phyloP scores from a whole-genome alignment of 768 basidiomycete species.

The Pleurotus cornucopiae region DNA sequence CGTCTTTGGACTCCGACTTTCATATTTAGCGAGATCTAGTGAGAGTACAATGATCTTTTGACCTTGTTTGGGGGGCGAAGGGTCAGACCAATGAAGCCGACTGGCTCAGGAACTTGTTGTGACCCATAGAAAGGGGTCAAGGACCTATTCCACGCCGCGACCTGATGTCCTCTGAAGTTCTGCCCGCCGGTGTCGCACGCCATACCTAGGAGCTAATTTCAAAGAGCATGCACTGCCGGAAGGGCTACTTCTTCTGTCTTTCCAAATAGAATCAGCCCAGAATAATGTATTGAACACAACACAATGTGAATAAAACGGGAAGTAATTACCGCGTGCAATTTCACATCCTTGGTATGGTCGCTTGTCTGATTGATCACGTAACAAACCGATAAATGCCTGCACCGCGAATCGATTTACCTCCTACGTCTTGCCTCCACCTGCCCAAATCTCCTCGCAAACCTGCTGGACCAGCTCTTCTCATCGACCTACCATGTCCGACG shows the following conservation, averaged over 20 bases:
- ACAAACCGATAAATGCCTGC: conserved; percentile 6
- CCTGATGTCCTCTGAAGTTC: background rate
- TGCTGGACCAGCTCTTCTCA: background rate
- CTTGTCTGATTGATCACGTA: conserved; percentile 3
- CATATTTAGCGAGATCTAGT: background rate
- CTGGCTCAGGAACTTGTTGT: background rate
- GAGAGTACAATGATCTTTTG: background rate
- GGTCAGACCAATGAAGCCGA: background rate
- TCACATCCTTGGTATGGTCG: background rate
- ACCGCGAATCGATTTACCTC: conserved; percentile 8
- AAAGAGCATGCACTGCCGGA: background rate
- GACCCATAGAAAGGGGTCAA: background rate
- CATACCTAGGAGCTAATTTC: background rate
- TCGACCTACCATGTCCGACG: background rate
- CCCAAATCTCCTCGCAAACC: background rate
- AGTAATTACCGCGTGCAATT: conserved; percentile 7
- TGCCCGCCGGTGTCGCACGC: background rate
- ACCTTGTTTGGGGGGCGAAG: background rate
- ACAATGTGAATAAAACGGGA: background rate
- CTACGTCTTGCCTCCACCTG: conserved; percentile 5
- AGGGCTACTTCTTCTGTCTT: background rate
- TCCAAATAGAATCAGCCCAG: conserved; percentile 2
- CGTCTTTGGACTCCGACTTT: conserved; percentile 7
- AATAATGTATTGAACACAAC: background rate
- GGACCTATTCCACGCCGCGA: background rate